Percentiles rank a stretch among this genome's conserved stretches.
Evolutionary conservation across 1,284 basidiomycete genomes (phyloP).

Genomic region (Schizophyllum commune): DNA sequence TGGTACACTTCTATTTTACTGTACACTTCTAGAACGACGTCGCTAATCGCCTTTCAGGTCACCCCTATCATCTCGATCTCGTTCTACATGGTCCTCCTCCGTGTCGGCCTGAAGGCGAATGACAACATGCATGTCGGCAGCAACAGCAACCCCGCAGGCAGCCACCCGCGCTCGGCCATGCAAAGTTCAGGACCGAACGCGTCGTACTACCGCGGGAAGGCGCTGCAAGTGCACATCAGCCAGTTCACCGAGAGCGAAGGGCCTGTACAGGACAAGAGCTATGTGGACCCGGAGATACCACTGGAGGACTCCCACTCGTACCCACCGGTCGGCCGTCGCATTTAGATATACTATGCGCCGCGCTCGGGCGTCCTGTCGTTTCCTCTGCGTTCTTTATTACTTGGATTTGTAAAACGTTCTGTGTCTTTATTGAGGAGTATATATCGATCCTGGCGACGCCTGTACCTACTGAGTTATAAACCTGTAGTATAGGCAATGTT

Average conservation of each 20-base stretch:
- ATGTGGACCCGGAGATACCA: neutral
- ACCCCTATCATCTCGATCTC: constrained; percentile 12
- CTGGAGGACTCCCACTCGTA: neutral
- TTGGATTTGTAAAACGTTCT: neutral
- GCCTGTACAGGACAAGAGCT: neutral
- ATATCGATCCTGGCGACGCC: too few relatives aligned
- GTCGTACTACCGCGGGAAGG: neutral
- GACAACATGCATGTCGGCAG: neutral
- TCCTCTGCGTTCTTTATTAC: too few relatives aligned
- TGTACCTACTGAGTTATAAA: too few relatives aligned
- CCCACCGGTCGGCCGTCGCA: neutral
- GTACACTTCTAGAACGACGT: neutral
- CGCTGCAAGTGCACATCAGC: neutral
- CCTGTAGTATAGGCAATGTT: too few relatives aligned
- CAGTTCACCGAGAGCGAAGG: neutral
- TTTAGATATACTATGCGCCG: neutral
- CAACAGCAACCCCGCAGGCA: neutral
- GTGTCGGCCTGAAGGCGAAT: constrained; percentile 1
- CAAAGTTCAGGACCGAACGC: neutral
- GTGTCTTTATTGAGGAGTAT: neutral
- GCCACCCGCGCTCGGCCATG: neutral
- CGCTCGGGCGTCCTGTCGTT: too few relatives aligned
- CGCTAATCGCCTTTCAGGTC: neutral
- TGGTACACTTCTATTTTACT: neutral
- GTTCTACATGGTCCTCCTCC: constrained; percentile 12